Conservation (phyloP, 257 asterid species). For the Nicotiana noctiflora region DNA sequence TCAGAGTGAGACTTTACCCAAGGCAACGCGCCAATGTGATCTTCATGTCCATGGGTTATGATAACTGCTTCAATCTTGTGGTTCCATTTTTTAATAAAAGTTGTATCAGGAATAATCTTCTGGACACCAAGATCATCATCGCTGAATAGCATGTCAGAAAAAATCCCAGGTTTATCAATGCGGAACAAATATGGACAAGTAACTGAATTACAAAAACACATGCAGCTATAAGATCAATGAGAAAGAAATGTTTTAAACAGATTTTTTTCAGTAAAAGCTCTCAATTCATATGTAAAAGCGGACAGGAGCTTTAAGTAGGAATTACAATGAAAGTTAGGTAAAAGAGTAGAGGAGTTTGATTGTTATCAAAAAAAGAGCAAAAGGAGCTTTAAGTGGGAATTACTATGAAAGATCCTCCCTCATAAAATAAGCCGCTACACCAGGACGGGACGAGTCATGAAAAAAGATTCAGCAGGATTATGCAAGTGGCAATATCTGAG, state of each 20-base stretch:
- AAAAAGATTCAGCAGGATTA: neutral
- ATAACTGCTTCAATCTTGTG: conserved; percentile 99
- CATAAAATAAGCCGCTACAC: too few species aligned
- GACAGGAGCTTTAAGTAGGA: neutral
- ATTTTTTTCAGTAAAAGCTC: neutral
- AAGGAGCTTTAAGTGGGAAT: too few species aligned
- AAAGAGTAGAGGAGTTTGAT: too few species aligned
- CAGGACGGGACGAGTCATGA: neutral
- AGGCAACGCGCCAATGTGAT: conserved; percentile 99
- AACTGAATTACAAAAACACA: neutral
- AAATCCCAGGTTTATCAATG: neutral
- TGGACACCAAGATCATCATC: conserved; percentile 91
- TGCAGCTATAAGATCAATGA: neutral
- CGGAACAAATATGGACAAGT: neutral
- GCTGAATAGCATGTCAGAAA: conserved; percentile 36
- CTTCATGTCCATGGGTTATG: conserved; percentile 98
- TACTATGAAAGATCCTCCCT: too few species aligned
- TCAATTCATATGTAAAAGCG: neutral
- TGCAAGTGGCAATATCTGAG: neutral
- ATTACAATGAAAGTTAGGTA: too few species aligned
- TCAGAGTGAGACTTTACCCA: conserved; percentile 80
- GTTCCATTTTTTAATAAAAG: conserved; percentile 89
- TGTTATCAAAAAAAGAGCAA: neutral
- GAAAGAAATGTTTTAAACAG: neutral
- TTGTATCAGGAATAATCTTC: conserved; percentile 97